phyloP scores from a whole-genome alignment of 2,329 filamentous ascomycete species.

The Talaromyces sp. region DNA sequence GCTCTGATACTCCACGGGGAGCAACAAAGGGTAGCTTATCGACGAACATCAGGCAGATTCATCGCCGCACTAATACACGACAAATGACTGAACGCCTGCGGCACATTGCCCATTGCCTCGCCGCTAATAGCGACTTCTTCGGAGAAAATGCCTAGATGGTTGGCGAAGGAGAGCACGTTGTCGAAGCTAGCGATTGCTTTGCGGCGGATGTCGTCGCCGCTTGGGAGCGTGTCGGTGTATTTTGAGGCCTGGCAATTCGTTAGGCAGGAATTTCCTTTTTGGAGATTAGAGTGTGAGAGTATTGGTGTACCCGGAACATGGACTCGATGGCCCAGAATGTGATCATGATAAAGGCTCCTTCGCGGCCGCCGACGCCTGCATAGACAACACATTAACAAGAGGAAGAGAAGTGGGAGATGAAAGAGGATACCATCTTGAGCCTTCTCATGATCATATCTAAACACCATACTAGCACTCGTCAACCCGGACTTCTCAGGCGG shows the following conservation, averaged over 20 bases:
- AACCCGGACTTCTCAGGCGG: constrained; percentile 71
- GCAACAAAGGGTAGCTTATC: background rate
- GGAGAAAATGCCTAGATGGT: constrained; percentile 73
- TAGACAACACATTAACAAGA: constrained; percentile 19
- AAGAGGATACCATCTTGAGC: constrained; percentile 61
- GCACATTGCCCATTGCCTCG: constrained; percentile 75
- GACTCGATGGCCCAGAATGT: constrained; percentile 81
- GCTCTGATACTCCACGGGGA: no score
- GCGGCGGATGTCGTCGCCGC: constrained; percentile 31
- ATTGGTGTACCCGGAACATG: constrained; percentile 62
- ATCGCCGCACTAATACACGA: constrained; percentile 73
- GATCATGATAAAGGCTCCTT: constrained; percentile 77
- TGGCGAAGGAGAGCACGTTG: constrained; percentile 72
- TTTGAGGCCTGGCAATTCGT: constrained; percentile 26
- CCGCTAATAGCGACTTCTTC: constrained; percentile 72
- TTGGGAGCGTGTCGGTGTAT: constrained; percentile 31
- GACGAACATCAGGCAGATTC: constrained; percentile 49
- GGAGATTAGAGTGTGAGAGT: background rate
- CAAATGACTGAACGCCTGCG: constrained; percentile 73
- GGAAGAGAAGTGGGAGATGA: constrained; percentile 3
- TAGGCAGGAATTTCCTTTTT: background rate
- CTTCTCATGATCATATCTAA: constrained; percentile 66
- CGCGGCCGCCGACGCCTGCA: constrained; percentile 65
- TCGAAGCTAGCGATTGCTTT: constrained; percentile 66
- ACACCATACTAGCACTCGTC: constrained; percentile 70